These are phyloP conservation scores for Grosmannia clavigera DNA, from an alignment of 2,329 filamentous ascomycete genomes.

Conservation along the genomic window DNA sequence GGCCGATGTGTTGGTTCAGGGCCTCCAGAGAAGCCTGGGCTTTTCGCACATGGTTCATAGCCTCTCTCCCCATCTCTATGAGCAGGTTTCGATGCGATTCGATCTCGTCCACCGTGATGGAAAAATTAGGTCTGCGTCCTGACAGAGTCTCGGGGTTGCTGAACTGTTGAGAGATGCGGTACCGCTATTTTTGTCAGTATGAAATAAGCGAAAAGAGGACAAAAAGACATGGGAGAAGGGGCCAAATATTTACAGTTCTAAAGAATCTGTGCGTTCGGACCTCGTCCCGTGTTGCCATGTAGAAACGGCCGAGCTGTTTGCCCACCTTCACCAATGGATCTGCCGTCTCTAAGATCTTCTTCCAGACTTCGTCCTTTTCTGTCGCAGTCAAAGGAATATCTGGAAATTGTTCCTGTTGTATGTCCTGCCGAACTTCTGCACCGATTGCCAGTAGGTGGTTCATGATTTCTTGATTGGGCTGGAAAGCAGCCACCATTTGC, in stretches of 20 bases:
- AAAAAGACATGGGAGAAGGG: background rate
- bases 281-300: constrained; percentile 31
- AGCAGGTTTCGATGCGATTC: constrained; percentile 35
- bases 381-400: constrained; percentile 35
- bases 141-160: constrained; percentile 33
- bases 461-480: constrained; percentile 24
- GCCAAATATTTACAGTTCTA: constrained; percentile 30
- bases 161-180: constrained; percentile 41
- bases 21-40: constrained; percentile 3
- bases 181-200: constrained; percentile 26
- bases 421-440: constrained; percentile 21
- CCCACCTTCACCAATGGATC: constrained; percentile 32
- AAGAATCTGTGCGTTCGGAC: constrained; percentile 38
- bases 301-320: constrained; percentile 25
- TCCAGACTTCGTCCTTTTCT: constrained; percentile 29
- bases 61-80: constrained; percentile 39
- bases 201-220: background rate
- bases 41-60: constrained; percentile 2
- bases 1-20: background rate
- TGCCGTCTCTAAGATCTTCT: constrained; percentile 29
- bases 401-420: constrained; percentile 25
- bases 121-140: constrained; percentile 34
- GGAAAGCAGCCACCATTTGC: constrained; percentile 15
- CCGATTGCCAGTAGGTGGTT: constrained; percentile 19
- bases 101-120: constrained; percentile 37